phyloP scores from a whole-genome alignment of 768 basidiomycete species.

The Russula vinacea region DNA sequence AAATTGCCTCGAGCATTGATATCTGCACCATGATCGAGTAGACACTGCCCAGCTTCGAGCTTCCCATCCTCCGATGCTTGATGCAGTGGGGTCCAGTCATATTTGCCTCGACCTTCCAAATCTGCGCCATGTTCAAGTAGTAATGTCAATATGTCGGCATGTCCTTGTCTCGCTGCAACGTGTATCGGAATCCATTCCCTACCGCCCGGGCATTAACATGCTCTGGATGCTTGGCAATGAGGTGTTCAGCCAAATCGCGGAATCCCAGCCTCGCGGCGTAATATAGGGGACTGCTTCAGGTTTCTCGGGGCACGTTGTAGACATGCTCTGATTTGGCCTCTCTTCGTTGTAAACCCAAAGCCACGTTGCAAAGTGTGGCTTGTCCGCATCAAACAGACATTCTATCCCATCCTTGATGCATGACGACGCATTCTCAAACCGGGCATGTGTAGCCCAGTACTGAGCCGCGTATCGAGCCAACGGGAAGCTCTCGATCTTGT shows the following conservation, averaged over 20 bases:
- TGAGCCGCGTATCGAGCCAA: background rate
- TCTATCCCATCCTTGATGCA: background rate
- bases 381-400: constrained; percentile 8
- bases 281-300: background rate
- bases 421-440: background rate
- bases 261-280: constrained; percentile 3
- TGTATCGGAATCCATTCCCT: background rate
- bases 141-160: background rate
- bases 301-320: background rate
- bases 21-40: background rate
- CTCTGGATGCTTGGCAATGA: background rate
- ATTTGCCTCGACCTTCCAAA: background rate
- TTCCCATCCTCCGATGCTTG: background rate
- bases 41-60: background rate
- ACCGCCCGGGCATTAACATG: background rate
- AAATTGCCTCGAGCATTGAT: background rate
- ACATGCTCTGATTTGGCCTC: background rate
- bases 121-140: background rate
- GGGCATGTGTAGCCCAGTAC: constrained; percentile 4
- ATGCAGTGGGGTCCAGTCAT: background rate
- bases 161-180: background rate
- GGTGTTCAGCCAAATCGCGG: background rate
- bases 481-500: background rate
- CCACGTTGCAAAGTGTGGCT: constrained; percentile 6
- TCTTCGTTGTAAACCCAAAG: constrained; percentile 3